Evolutionary conservation across 495 filamentous ascomycete genomes (phyloP).

Genomic region (Neurospora hispaniola): DNA sequence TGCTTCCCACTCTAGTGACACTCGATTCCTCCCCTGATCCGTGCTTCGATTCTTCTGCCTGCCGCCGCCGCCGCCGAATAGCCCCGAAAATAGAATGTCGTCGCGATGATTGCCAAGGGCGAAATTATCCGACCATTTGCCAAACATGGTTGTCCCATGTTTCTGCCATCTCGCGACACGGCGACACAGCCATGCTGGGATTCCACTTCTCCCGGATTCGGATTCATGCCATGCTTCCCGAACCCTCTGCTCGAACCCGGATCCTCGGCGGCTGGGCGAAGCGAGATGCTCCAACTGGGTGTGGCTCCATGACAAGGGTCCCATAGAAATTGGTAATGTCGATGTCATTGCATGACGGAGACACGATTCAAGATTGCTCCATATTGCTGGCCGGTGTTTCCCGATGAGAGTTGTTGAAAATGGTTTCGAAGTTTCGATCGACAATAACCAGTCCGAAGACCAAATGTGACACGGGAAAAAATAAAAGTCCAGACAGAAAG

Average conservation of each 20-base stretch:
- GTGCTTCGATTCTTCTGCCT: background rate
- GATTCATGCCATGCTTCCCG: background rate
- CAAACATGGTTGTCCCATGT: background rate
- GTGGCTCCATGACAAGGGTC: background rate
- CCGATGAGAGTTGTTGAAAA: background rate
- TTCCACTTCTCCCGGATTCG: background rate
- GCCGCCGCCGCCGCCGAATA: background rate
- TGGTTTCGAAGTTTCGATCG: background rate
- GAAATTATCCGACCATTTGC: background rate
- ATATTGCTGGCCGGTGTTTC: background rate
- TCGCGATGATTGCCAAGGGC: background rate
- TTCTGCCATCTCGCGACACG: background rate
- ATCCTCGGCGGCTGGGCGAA: background rate
- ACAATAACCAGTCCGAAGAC: too few species aligned
- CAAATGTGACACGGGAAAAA: too few species aligned
- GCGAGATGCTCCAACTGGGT: background rate
- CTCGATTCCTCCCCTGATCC: background rate
- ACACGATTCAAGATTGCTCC: background rate
- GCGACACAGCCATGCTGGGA: background rate
- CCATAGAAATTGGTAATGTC: background rate
- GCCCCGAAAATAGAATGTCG: background rate
- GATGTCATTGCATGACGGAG: background rate
- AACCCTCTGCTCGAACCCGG: background rate
- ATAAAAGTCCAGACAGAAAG: background rate
- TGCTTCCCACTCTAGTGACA: background rate